These are phyloP conservation scores for Tricholoma saponaceum DNA, from an alignment of 768 basidiomycete species.

Conservation along the genomic window DNA sequence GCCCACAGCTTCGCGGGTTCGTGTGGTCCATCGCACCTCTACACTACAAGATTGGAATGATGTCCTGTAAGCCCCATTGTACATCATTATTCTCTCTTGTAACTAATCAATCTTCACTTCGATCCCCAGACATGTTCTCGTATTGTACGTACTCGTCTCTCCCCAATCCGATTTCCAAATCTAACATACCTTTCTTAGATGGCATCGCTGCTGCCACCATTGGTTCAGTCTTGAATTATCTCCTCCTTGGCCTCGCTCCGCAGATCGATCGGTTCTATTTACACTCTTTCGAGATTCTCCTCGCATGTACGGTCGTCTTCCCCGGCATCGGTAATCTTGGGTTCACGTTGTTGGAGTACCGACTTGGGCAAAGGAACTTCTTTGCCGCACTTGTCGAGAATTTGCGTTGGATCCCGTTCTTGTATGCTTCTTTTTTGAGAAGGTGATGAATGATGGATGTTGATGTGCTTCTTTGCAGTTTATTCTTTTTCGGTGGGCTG, in stretches of 20 bases:
- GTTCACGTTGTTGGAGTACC: conserved; percentile 71
- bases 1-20: conserved; percentile 65
- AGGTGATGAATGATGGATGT: background rate
- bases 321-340: conserved; percentile 72
- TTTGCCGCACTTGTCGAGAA: conserved; percentile 51
- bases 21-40: conserved; percentile 73
- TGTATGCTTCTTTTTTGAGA: conserved; percentile 38
- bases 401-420: conserved; percentile 67
- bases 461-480: conserved; percentile 29
- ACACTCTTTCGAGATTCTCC: conserved; percentile 76
- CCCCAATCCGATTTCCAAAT: conserved; percentile 9
- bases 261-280: conserved; percentile 72
- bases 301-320: conserved; percentile 77
- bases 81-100: background rate
- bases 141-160: conserved; percentile 30
- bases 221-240: conserved; percentile 68
- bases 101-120: background rate
- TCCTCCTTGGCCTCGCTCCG: conserved; percentile 66
- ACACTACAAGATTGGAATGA: conserved; percentile 81
- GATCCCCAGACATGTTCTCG: conserved; percentile 39
- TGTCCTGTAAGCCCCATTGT: conserved; percentile 47
- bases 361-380: conserved; percentile 58
- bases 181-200: conserved; percentile 24
- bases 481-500: conserved; percentile 76
- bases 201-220: conserved; percentile 68